A percentile compares a stretch with the other conserved stretches of the same genome.
Conservation (phyloP, 2,329 filamentous ascomycete genomes). For the Cladosporium sp. region DNA sequence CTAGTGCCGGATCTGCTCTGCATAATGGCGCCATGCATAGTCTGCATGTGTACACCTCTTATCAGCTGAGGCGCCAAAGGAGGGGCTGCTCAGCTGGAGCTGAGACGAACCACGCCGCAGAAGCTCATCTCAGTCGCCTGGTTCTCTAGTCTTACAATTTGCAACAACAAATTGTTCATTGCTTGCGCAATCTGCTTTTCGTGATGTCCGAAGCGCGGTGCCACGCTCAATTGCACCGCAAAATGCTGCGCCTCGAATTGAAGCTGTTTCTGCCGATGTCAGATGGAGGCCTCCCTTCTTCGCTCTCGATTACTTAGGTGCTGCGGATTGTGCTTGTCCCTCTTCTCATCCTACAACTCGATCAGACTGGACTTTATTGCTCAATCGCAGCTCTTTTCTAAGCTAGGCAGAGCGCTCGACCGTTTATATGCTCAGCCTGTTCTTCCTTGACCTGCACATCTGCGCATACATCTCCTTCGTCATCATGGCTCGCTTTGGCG, state of each 20-base stretch:
- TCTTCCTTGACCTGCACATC: background rate
- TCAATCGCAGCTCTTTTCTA: background rate
- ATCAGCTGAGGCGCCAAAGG: background rate
- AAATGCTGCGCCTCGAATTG: background rate
- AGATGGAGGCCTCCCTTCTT: background rate
- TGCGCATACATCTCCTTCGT: background rate
- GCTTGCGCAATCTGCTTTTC: background rate
- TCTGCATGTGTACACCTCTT: background rate
- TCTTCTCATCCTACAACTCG: background rate
- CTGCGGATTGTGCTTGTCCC: background rate
- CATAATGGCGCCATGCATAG: background rate
- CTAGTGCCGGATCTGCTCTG: background rate
- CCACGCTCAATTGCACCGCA: background rate
- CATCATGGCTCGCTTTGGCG: background rate
- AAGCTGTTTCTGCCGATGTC: background rate
- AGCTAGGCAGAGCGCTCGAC: background rate
- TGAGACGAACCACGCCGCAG: background rate
- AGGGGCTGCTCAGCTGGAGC: background rate
- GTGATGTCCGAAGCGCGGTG: background rate
- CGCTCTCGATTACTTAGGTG: background rate
- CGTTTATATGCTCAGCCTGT: background rate
- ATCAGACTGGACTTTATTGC: background rate
- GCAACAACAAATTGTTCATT: background rate
- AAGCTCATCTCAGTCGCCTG: background rate
- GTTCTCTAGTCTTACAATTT: background rate